Evolutionary conservation across 495 filamentous ascomycete species (phyloP).

Genomic region (Echria macrotheca): DNA sequence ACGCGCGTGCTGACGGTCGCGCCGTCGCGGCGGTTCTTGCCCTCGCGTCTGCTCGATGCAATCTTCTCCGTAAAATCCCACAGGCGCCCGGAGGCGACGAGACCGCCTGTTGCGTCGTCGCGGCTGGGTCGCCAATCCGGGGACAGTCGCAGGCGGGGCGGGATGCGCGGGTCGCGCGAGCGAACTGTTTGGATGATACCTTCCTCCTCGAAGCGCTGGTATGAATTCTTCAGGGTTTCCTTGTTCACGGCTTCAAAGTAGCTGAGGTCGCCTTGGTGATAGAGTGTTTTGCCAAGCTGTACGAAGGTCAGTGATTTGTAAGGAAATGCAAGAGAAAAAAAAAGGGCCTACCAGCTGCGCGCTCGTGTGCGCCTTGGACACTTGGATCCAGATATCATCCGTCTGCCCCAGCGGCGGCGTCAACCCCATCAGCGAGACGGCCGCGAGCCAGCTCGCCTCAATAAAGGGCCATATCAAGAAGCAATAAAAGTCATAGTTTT

Average conservation of each 20-base stretch:
- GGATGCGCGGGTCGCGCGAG: conserved; percentile 52
- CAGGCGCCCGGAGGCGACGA: conserved; percentile 64
- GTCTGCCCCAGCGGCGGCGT: conserved; percentile 60
- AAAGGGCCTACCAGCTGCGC: conserved; percentile 65
- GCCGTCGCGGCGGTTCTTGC: conserved; percentile 90
- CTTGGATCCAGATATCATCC: conserved; percentile 69
- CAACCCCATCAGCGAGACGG: conserved; percentile 78
- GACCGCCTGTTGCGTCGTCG: conserved; percentile 51
- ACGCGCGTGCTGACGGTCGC: conserved; percentile 85
- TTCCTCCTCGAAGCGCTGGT: conserved; percentile 81
- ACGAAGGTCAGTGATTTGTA: conserved; percentile 19
- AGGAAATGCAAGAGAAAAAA: background rate
- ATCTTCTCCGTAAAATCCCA: conserved; percentile 92
- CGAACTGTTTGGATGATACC: conserved; percentile 74
- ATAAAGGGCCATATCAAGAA: conserved; percentile 98
- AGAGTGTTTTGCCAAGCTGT: conserved; percentile 90
- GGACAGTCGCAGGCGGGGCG: conserved; percentile 59
- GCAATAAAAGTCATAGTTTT: conserved; percentile 98
- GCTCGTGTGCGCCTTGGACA: conserved; percentile 70
- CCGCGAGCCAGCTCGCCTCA: conserved; percentile 85
- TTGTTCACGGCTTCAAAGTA: conserved; percentile 99
- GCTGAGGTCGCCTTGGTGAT: conserved; percentile 91
- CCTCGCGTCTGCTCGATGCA: conserved; percentile 74
- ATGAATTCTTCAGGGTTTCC: conserved; percentile 90
- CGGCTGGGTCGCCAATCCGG: conserved; percentile 73